Percentiles rank a stretch among this genome's conserved stretches.
These are phyloP conservation scores for Leptomonas pyrrhocoris DNA, from an alignment of 208 protist species.

Conservation along the genomic window DNA sequence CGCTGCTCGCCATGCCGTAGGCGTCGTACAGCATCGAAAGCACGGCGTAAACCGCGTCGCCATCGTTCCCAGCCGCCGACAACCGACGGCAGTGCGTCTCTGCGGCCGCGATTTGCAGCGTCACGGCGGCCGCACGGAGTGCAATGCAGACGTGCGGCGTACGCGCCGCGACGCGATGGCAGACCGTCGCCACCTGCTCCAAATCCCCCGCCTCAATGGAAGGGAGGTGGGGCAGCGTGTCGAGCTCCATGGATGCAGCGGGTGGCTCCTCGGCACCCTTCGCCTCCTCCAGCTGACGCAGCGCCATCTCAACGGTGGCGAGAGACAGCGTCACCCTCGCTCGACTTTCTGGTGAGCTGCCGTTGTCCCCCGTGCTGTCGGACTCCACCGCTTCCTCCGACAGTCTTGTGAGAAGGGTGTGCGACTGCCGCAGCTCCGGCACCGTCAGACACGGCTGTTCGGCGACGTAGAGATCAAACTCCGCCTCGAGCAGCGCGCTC, in stretches of 20 bases:
- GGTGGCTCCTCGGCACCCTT: neutral
- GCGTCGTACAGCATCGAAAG: constrained; percentile 8
- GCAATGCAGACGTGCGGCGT: neutral
- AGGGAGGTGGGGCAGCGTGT: neutral
- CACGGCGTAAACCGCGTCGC: neutral
- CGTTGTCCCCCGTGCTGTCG: neutral
- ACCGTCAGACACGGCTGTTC: constrained; percentile 15
- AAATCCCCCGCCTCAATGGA: constrained; percentile 12
- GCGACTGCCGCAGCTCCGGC: constrained; percentile 11
- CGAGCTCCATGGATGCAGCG: constrained; percentile 3
- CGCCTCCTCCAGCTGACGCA: constrained; percentile 13
- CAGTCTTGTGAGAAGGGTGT: neutral
- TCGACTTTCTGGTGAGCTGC: neutral
- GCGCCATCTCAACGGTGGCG: constrained; percentile 14
- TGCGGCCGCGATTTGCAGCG: constrained; percentile 4
- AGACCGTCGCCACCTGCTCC: constrained; percentile 20
- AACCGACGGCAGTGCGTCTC: constrained; percentile 1
- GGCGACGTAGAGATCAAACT: constrained; percentile 38
- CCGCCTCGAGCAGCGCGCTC: constrained; percentile 20
- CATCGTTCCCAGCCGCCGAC: neutral
- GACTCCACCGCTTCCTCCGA: no score
- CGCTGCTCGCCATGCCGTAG: constrained; percentile 6
- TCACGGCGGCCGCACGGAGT: constrained; percentile 9
- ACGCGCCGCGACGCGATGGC: constrained; percentile 2
- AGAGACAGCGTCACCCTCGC: constrained; percentile 1